Evolutionary conservation across 2,329 filamentous ascomycete species (phyloP).

Genomic region (Gnomoniopsis sp.): DNA sequence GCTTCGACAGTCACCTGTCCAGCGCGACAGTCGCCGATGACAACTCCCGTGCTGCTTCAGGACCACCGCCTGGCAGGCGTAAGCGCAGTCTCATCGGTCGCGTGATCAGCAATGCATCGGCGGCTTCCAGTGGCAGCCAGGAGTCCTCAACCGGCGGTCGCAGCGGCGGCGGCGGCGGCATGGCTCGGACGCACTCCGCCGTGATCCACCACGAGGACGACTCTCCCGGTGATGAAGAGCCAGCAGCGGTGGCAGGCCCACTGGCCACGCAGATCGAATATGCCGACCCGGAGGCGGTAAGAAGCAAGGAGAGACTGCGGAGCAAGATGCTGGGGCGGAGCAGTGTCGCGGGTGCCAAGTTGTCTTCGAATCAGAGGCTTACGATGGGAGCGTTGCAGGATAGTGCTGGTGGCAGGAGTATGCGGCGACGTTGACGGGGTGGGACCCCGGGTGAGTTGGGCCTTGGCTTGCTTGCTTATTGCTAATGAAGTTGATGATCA

Average conservation of each 20-base stretch:
- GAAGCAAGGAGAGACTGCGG: slow-evolving; percentile 41
- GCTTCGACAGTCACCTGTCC: not conserved
- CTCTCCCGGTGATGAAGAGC: slow-evolving; percentile 18
- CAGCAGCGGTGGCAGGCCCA: slow-evolving; percentile 25
- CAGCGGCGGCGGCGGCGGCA: not conserved
- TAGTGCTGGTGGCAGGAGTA: too few relatives aligned
- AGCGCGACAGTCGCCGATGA: not conserved
- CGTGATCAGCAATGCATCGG: slow-evolving; percentile 55
- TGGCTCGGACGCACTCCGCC: slow-evolving; percentile 11
- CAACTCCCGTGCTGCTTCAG: slow-evolving; percentile 18
- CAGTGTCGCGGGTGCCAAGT: not conserved
- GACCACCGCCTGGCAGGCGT: slow-evolving; percentile 24
- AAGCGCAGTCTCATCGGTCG: slow-evolving; percentile 54
- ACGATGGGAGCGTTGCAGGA: too few relatives aligned
- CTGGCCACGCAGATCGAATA: slow-evolving; percentile 53
- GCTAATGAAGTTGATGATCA: too few relatives aligned
- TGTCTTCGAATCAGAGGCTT: too few relatives aligned
- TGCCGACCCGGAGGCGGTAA: slow-evolving; percentile 45
- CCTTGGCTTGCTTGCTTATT: too few relatives aligned
- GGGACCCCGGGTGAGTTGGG: too few relatives aligned
- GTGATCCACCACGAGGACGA: slow-evolving; percentile 16
- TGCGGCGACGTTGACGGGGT: too few relatives aligned
- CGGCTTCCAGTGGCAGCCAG: slow-evolving; percentile 43
- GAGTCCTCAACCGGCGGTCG: slow-evolving; percentile 29
- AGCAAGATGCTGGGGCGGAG: slow-evolving; percentile 36